Conservation (phyloP, 192 early-diverging fungal genomes). For the Entomortierella beljakovae region DNA sequence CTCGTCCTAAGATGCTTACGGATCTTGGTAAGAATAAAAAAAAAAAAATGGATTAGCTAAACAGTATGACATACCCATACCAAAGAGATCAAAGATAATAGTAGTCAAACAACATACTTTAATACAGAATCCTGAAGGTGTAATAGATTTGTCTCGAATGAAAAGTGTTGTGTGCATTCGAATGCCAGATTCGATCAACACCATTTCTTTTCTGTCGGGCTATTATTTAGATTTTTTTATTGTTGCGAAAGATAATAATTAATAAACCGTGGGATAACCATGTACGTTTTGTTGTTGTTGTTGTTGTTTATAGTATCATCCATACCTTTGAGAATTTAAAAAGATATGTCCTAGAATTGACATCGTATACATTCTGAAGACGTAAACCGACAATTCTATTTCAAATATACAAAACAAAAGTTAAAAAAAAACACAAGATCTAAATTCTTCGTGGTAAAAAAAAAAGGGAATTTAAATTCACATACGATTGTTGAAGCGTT, state of each 20-base stretch:
- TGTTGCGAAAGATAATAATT: too few species aligned
- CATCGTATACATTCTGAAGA: conserved; percentile 96
- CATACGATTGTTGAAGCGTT: conserved; percentile 73
- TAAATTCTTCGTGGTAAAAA: background rate
- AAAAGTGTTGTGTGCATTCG: conserved; percentile 94
- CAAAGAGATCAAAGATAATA: conserved; percentile 12
- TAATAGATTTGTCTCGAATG: conserved; percentile 85
- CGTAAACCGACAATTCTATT: conserved; percentile 83
- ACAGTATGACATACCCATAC: too few species aligned
- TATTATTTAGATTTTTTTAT: too few species aligned
- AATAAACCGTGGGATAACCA: too few species aligned
- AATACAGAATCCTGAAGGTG: conserved; percentile 87
- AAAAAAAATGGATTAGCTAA: background rate
- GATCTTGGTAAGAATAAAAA: conserved; percentile 58
- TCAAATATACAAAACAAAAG: background rate
- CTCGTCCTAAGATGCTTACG: conserved; percentile 92
- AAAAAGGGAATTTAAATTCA: background rate
- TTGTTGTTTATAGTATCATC: background rate
- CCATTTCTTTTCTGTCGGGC: conserved; percentile 88
- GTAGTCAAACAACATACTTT: conserved; percentile 65
- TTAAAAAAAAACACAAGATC: background rate
- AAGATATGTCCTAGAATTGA: conserved; percentile 88
- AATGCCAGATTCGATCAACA: conserved; percentile 94
- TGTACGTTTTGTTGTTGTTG: too few species aligned
- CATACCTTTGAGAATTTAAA: conserved; percentile 89